phyloP scores from a whole-genome alignment of 176 grass and related monocot species.

The Carex myosuroides region DNA sequence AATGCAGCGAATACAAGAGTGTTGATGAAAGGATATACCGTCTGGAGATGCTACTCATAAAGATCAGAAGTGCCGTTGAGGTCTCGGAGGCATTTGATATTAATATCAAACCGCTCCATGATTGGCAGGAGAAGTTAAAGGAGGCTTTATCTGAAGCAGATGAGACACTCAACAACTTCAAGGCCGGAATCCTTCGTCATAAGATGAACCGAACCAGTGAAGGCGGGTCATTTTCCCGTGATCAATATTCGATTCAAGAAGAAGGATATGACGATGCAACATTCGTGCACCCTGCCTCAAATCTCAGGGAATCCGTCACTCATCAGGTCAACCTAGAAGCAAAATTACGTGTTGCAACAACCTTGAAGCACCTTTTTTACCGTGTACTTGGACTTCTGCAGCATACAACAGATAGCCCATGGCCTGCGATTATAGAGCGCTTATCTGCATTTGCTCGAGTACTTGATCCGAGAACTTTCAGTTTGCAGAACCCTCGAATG shows the following conservation, averaged over 20 bases:
- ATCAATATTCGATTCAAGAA: background rate
- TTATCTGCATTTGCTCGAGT: background rate
- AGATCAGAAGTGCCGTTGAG: constrained; percentile 3
- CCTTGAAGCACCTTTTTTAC: background rate
- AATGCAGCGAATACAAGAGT: background rate
- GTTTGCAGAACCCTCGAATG: background rate
- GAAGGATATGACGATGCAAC: background rate
- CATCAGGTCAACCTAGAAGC: background rate
- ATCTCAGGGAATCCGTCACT: too few relatives aligned
- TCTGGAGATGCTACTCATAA: constrained; percentile 26
- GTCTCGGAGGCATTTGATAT: background rate
- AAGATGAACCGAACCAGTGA: background rate
- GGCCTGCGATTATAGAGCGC: background rate
- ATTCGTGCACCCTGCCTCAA: background rate
- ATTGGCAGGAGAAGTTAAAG: constrained; percentile 20
- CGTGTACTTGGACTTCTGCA: background rate
- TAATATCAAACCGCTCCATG: background rate
- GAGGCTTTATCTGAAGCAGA: background rate
- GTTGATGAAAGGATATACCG: background rate
- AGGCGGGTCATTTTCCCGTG: background rate
- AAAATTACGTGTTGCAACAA: background rate
- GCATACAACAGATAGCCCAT: background rate
- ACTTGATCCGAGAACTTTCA: background rate
- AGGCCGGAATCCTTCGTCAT: background rate
- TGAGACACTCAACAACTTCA: background rate